Evolutionary conservation across 108 stramenopile genomes (phyloP), one percentile per base, ranked within the genome.

Genomic region (Cyclotella distinguenda): DNA sequence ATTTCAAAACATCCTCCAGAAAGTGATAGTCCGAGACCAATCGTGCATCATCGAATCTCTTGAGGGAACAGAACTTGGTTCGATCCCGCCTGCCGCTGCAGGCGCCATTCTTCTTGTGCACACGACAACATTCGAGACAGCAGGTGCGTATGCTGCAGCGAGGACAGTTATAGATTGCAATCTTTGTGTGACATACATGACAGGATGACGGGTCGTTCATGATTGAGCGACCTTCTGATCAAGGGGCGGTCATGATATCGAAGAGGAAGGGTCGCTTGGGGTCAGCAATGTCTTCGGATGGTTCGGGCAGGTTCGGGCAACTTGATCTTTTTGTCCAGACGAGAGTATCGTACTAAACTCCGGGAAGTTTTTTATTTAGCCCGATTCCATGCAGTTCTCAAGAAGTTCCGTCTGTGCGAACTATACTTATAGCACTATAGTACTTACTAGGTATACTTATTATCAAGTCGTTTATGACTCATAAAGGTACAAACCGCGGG

Each of bases 71-170:
- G 65, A 81, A 81, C 11, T 67, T 72, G 4, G 80, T 81, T 19
- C 84, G 74, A 36, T 86, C 80, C 45, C 90, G 83, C 60, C 86
- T 88, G 39, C 90, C 90, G 58, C 72, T 71, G 72, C 90, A 91
- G 34, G 46, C 31, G 15, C 38, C 19, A 30, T 38, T 55, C 0
- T 6, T 55, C 36, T 55, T 55, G 34, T 55, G 54, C 36, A 35
- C 54, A 23, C 25, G 15, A 21, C 35, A 55, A 21, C 54, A 55
- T 36, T 34, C 34, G 19, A 55, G 54, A 21, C 54, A 36, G 54
- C 54, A 55, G 15, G 54, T 55, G 54, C 54, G 34, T 1, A 18
- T 55, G 34, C 35, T 12, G 54, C 54, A 55, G 34, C 54, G 33
- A 18, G 54, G 54, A 19, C 54, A 55, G 18, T 55, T 32, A 21